These are phyloP conservation scores for Ascochyta lentis DNA, from an alignment of 2,329 filamentous ascomycete species.

Conservation along the genomic window DNA sequence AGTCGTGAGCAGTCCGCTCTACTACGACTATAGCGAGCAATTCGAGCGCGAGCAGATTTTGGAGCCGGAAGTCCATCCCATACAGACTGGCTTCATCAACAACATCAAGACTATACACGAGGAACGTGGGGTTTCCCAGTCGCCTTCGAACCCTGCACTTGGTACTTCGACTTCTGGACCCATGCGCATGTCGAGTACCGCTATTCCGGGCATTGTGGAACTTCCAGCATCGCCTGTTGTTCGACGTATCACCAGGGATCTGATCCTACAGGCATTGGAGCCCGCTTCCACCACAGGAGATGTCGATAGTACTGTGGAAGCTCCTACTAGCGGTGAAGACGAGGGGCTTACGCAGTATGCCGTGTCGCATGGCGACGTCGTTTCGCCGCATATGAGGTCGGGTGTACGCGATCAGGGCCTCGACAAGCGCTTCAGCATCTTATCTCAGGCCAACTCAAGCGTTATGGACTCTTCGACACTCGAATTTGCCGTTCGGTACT, in stretches of 20 bases:
- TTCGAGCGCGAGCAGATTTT: conserved; percentile 38
- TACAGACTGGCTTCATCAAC: conserved; percentile 50
- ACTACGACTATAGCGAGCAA: conserved; percentile 49
- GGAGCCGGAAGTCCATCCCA: conserved; percentile 23
- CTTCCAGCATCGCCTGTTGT: conserved; percentile 43
- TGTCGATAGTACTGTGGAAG: conserved; percentile 21
- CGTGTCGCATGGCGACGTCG: background rate
- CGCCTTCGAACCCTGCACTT: background rate
- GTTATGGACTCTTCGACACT: conserved; percentile 43
- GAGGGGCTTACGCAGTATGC: background rate
- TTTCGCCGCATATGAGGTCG: background rate
- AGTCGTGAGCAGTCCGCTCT: conserved; percentile 26
- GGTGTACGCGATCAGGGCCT: background rate
- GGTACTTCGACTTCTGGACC: background rate
- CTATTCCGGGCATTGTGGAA: conserved; percentile 23
- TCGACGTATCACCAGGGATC: conserved; percentile 42
- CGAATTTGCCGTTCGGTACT: conserved; percentile 38
- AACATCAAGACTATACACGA: conserved; percentile 54
- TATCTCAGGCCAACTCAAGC: conserved; percentile 37
- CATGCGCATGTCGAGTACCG: background rate
- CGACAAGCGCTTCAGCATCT: conserved; percentile 27
- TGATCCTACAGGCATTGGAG: conserved; percentile 39
- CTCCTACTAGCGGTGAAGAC: background rate
- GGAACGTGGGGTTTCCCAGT: conserved; percentile 32
- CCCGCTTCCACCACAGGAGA: conserved; percentile 35